phyloP scores from a whole-genome alignment of 116 monocot species.

The Trichopus zeylanicus region DNA sequence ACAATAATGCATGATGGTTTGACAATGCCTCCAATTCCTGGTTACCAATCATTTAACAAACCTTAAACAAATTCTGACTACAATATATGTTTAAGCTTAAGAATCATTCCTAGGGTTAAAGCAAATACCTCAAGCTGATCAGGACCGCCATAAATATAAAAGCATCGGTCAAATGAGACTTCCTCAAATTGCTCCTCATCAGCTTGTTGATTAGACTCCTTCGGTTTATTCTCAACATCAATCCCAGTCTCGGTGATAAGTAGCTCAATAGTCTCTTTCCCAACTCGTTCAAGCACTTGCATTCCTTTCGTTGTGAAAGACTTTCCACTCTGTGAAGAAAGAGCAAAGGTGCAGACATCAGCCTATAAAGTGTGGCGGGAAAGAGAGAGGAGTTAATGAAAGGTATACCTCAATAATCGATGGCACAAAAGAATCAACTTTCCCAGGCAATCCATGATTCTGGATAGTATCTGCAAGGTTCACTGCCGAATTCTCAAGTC shows the following conservation, averaged over 20 bases:
- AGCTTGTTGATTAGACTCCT: conserved; percentile 19
- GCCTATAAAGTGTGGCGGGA: neutral
- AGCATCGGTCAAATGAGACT: conserved; percentile 89
- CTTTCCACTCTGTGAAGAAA: conserved; percentile 57
- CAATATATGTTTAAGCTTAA: neutral
- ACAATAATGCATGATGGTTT: conserved; percentile 72
- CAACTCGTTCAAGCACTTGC: conserved; percentile 80
- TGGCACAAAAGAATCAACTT: conserved; percentile 54
- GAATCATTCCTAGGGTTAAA: conserved; percentile 1
- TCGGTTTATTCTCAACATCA: conserved; percentile 44
- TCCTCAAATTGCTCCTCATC: conserved; percentile 79
- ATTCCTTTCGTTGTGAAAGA: conserved; percentile 76
- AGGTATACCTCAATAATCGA: conserved; percentile 73
- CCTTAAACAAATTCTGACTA: neutral
- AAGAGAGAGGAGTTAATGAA: neutral
- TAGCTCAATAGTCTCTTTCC: conserved; percentile 89
- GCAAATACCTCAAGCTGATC: conserved; percentile 73
- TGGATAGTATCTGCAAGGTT: conserved; percentile 79
- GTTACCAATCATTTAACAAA: conserved; percentile 12
- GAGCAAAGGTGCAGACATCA: neutral
- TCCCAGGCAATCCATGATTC: conserved; percentile 43
- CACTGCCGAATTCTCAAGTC: conserved; percentile 78
- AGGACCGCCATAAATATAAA: conserved; percentile 97
- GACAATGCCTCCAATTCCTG: conserved; percentile 92
- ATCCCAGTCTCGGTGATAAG: conserved; percentile 78